A percentile compares a stretch with the other conserved stretches of the same genome.
Evolutionary conservation across 2,329 filamentous ascomycete species (phyloP).

Genomic region (Colletotrichum endophyticum): DNA sequence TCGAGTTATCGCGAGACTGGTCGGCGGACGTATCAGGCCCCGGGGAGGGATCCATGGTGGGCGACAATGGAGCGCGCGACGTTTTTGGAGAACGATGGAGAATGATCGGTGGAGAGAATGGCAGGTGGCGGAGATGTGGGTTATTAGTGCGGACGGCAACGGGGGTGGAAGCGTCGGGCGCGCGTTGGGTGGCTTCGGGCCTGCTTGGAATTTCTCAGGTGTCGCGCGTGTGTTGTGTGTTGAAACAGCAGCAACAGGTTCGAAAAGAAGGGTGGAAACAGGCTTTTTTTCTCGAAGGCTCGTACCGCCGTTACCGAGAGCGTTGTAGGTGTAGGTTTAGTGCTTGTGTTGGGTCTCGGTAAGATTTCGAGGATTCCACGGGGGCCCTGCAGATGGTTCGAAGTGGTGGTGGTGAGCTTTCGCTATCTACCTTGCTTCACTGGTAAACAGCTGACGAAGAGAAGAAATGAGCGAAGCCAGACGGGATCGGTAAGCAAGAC

Average conservation of each 20-base stretch:
- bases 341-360: background rate
- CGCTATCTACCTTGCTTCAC: background rate
- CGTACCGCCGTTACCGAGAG: background rate
- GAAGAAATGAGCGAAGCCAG: background rate
- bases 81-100: conserved; percentile 1
- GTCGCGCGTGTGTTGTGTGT: background rate
- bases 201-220: background rate
- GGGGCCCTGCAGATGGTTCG: background rate
- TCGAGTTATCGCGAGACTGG: conserved; percentile 39
- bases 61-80: conserved; percentile 5
- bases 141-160: conserved; percentile 6
- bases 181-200: background rate
- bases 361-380: background rate
- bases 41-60: conserved; percentile 49
- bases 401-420: background rate
- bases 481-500: background rate
- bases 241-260: background rate
- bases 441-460: background rate
- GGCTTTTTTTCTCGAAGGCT: background rate
- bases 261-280: background rate
- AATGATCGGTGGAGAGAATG: conserved; percentile 8
- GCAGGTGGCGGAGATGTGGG: conserved; percentile 12
- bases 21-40: conserved; percentile 39
- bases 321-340: background rate
- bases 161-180: background rate